Percentiles rank a stretch among this genome's conserved stretches.
These are phyloP conservation scores for Pascua sp. DNA, from an alignment of 1,284 basidiomycete genomes.

Conservation along the genomic window DNA sequence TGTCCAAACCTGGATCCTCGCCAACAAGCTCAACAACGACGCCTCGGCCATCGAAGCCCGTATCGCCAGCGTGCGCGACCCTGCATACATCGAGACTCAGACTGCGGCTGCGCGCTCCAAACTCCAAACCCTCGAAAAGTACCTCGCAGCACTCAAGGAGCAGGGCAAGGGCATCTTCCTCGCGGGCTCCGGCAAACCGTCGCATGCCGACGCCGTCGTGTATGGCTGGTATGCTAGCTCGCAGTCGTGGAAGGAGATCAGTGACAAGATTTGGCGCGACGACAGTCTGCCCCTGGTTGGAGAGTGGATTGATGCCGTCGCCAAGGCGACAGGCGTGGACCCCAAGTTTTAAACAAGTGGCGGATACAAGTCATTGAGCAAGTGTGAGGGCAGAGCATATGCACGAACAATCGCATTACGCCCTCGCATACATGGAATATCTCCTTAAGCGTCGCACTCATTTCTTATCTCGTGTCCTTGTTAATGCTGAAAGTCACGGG, in stretches of 20 bases:
- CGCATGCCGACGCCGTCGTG: constrained; percentile 5
- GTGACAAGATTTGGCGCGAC: constrained; percentile 1
- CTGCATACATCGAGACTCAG: constrained; percentile 4
- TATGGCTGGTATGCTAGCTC: constrained; percentile 6
- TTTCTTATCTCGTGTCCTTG: no score
- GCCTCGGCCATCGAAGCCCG: constrained; percentile 3
- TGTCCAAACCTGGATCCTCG: no score
- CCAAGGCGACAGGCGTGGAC: background rate
- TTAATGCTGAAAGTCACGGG: no score
- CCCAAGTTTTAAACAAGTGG: background rate
- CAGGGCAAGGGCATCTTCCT: background rate
- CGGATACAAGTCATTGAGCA: no score
- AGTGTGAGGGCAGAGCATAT: no score
- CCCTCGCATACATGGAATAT: no score
- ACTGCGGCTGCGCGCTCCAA: background rate
- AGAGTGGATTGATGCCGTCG: background rate
- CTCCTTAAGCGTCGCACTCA: no score
- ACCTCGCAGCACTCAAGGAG: background rate
- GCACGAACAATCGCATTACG: no score
- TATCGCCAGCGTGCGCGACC: background rate
- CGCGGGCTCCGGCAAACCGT: constrained; percentile 2
- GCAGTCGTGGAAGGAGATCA: background rate
- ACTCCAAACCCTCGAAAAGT: background rate
- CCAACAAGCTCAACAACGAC: constrained; percentile 12
- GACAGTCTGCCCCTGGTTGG: background rate